Conservation (phyloP, 1,139 yeast species). For the Saccharomyces uvarum region DNA sequence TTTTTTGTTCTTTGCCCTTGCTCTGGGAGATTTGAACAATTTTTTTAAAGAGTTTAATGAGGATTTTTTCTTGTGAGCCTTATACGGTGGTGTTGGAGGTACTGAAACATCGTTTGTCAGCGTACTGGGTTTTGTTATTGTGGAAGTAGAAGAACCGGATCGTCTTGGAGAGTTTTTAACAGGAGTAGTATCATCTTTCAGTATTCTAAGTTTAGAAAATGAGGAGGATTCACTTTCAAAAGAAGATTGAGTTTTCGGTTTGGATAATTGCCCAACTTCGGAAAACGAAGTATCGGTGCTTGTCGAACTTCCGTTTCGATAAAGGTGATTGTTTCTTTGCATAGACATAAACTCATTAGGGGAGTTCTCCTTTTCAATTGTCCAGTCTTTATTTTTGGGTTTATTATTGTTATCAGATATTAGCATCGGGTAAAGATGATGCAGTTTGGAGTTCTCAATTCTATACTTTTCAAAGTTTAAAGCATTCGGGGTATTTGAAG, state of each 20-base stretch:
- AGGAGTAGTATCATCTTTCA: constrained; percentile 1
- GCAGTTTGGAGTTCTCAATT: constrained; percentile 3
- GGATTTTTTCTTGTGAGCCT: constrained; percentile 26
- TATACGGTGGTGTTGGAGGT: constrained; percentile 12
- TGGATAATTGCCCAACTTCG: constrained; percentile 9
- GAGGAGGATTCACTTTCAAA: constrained; percentile 9
- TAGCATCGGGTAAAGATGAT: constrained; percentile 1
- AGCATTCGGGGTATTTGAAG: neutral
- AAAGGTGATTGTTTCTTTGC: neutral
- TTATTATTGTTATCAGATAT: neutral
- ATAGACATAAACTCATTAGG: neutral
- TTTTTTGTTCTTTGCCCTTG: constrained; percentile 3
- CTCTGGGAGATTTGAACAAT: constrained; percentile 27
- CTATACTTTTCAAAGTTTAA: constrained; percentile 4
- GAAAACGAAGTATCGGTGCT: constrained; percentile 3
- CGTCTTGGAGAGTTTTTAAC: constrained; percentile 1
- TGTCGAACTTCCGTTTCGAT: constrained; percentile 2
- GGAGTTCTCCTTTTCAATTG: neutral
- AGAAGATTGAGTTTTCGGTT: constrained; percentile 14
- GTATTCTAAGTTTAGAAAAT: constrained; percentile 3
- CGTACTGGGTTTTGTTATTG: neutral
- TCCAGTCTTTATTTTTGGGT: neutral
- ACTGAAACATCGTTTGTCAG: constrained; percentile 4
- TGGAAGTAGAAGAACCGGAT: constrained; percentile 1
- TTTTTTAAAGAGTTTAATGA: constrained; percentile 28